Conservation (phyloP, 2,329 filamentous ascomycete species). For the Laburnicola sp. region DNA sequence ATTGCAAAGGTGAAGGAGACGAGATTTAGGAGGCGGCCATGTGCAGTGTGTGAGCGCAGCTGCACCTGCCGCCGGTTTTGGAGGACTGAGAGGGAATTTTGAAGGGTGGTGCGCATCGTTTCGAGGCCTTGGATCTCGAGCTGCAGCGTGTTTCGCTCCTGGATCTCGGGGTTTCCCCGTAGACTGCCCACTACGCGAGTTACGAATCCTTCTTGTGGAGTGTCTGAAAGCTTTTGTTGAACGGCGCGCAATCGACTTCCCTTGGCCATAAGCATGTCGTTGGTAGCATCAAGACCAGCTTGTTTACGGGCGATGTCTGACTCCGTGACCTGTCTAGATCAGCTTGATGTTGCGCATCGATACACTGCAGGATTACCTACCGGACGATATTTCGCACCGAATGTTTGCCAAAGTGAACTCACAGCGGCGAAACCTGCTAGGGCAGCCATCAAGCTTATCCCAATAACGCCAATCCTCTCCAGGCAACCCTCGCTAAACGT, state of each 20-base stretch:
- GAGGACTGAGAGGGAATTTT: conserved; percentile 66
- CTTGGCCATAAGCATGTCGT: conserved; percentile 77
- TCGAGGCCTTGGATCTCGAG: conserved; percentile 79
- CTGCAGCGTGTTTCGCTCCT: conserved; percentile 60
- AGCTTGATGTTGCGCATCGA: conserved; percentile 13
- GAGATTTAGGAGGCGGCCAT: conserved; percentile 67
- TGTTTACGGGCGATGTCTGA: conserved; percentile 76
- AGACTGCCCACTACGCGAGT: conserved; percentile 74
- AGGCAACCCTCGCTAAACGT: conserved; percentile 60
- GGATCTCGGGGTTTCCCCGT: conserved; percentile 62
- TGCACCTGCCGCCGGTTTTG: conserved; percentile 66
- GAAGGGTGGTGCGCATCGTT: conserved; percentile 74
- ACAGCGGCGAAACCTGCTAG: conserved; percentile 90
- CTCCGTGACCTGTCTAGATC: conserved; percentile 61
- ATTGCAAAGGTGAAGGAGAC: conserved; percentile 70
- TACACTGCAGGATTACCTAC: conserved; percentile 39
- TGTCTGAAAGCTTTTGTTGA: conserved; percentile 63
- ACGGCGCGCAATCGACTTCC: conserved; percentile 71
- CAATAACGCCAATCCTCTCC: conserved; percentile 77
- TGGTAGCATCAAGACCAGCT: conserved; percentile 74
- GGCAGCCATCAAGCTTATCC: conserved; percentile 82
- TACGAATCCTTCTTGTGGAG: conserved; percentile 62
- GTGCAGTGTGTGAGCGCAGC: conserved; percentile 65
- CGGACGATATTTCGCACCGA: conserved; percentile 65
- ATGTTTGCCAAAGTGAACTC: conserved; percentile 82